Conservation (phyloP, 2,329 filamentous ascomycete species). For the Albifimbria verrucaria region DNA sequence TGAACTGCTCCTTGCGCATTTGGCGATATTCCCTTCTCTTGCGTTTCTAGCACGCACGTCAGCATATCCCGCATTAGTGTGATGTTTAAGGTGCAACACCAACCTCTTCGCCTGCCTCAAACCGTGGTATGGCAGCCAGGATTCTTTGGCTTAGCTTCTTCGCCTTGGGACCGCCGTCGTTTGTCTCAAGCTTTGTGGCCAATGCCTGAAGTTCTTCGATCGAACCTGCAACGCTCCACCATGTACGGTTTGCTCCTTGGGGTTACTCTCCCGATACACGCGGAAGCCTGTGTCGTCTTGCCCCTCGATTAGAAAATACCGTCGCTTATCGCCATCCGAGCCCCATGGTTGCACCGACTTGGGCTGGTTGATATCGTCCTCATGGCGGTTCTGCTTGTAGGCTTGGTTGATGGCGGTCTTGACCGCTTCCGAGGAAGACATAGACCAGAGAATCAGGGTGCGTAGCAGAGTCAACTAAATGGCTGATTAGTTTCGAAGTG, state of each 20-base stretch:
- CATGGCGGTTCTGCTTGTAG: constrained; percentile 84
- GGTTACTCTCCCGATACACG: constrained; percentile 90
- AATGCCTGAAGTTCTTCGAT: constrained; percentile 82
- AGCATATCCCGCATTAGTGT: constrained; percentile 7
- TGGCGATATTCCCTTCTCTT: constrained; percentile 89
- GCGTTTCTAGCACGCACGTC: constrained; percentile 68
- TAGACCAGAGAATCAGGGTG: constrained; percentile 81
- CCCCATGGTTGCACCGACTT: constrained; percentile 91
- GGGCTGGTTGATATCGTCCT: constrained; percentile 76
- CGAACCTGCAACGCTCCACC: constrained; percentile 88
- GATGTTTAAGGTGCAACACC: constrained; percentile 22
- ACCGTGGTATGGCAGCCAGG: constrained; percentile 74
- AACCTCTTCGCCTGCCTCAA: constrained; percentile 91
- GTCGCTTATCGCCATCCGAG: constrained; percentile 81
- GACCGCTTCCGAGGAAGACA: constrained; percentile 82
- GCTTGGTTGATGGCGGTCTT: constrained; percentile 78
- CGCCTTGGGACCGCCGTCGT: constrained; percentile 79
- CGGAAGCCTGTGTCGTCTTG: constrained; percentile 92
- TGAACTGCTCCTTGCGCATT: constrained; percentile 80
- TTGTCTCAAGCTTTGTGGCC: constrained; percentile 70
- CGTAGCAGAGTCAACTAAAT: constrained; percentile 80
- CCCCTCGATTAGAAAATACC: constrained; percentile 92
- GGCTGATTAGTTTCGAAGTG: constrained; percentile 5
- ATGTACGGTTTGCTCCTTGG: constrained; percentile 72
- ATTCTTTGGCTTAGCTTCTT: constrained; percentile 77